A percentile compares a stretch with the other conserved stretches of the same genome.
phyloP scores from a whole-genome alignment of 2,329 filamentous ascomycete genomes.

The Didymosphaeria variabile region DNA sequence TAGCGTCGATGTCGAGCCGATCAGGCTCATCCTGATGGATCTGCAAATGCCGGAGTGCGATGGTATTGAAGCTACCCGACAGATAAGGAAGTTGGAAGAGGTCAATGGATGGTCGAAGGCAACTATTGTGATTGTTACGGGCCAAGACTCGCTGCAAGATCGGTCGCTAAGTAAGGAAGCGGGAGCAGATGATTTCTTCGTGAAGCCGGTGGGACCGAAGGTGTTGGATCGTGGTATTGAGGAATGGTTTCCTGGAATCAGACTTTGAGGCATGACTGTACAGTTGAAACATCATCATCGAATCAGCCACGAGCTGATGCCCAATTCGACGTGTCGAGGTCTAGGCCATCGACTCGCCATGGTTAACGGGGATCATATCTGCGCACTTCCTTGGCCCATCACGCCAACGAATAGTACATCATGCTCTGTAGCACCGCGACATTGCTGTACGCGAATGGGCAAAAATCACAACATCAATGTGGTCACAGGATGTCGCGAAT shows the following conservation, averaged over 20 bases:
- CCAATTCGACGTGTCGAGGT: too few species aligned
- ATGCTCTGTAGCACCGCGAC: too few species aligned
- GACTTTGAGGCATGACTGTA: neutral
- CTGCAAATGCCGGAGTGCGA: slow-evolving; percentile 53
- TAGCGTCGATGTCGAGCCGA: slow-evolving; percentile 14
- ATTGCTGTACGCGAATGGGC: too few species aligned
- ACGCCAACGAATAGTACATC: too few species aligned
- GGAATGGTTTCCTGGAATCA: slow-evolving; percentile 27
- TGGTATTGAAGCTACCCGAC: slow-evolving; percentile 45
- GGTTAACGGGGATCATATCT: too few species aligned
- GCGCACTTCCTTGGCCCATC: neutral
- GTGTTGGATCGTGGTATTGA: slow-evolving; percentile 34
- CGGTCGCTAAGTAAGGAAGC: slow-evolving; percentile 33
- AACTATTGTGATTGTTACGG: slow-evolving; percentile 46
- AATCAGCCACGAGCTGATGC: neutral
- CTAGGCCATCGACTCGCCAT: too few species aligned
- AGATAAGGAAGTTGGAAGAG: slow-evolving; percentile 46
- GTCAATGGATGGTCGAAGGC: slow-evolving; percentile 29
- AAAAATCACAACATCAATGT: too few species aligned
- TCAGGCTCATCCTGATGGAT: slow-evolving; percentile 52
- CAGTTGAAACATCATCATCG: neutral
- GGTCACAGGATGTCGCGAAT: too few species aligned
- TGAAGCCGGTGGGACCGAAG: slow-evolving; percentile 45
- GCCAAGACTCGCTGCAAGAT: slow-evolving; percentile 41
- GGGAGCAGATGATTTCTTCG: slow-evolving; percentile 42